Conservation (phyloP, 2,329 filamentous ascomycete species). For the Microdochium trichocladiopsis region DNA sequence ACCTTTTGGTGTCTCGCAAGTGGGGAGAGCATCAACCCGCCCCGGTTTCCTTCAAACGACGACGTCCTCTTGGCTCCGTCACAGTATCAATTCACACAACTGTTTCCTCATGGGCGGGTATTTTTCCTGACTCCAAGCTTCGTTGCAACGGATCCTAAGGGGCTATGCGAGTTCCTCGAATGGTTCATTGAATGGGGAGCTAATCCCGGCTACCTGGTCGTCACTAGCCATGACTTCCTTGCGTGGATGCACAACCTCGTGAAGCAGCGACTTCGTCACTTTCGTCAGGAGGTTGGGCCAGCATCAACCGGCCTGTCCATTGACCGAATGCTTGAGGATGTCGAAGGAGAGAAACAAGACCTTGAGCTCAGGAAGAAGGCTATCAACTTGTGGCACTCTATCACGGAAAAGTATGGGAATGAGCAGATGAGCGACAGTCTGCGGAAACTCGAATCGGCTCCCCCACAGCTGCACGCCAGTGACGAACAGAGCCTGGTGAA, state of each 20-base stretch:
- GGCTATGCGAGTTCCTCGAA: conserved; percentile 26
- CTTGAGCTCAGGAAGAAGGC: conserved; percentile 12
- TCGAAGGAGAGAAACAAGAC: conserved; percentile 8
- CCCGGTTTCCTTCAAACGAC: conserved; percentile 20
- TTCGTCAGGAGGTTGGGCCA: conserved; percentile 7
- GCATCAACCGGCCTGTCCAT: neutral
- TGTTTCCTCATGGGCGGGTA: conserved; percentile 37
- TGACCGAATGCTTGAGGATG: conserved; percentile 3
- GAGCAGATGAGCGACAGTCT: conserved; percentile 24
- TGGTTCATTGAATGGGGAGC: conserved; percentile 25
- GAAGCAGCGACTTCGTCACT: conserved; percentile 20
- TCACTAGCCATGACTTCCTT: conserved; percentile 26
- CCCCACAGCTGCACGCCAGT: conserved; percentile 41
- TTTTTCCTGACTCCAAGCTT: conserved; percentile 45
- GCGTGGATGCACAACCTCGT: conserved; percentile 26
- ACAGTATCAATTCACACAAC: conserved; percentile 24
- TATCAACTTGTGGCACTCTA: conserved; percentile 15
- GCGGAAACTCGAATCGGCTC: conserved; percentile 35
- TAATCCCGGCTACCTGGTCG: conserved; percentile 20
- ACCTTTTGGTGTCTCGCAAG: conserved; percentile 19
- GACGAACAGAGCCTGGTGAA: conserved; percentile 58
- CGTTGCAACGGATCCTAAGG: conserved; percentile 34
- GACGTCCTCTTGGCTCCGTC: conserved; percentile 16
- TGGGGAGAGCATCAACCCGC: conserved; percentile 13
- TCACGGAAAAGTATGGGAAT: conserved; percentile 17